A percentile compares a stretch with the other conserved stretches of the same genome.
phyloP scores from a whole-genome alignment of 306 rosid species.

The Cicer bijugum region DNA sequence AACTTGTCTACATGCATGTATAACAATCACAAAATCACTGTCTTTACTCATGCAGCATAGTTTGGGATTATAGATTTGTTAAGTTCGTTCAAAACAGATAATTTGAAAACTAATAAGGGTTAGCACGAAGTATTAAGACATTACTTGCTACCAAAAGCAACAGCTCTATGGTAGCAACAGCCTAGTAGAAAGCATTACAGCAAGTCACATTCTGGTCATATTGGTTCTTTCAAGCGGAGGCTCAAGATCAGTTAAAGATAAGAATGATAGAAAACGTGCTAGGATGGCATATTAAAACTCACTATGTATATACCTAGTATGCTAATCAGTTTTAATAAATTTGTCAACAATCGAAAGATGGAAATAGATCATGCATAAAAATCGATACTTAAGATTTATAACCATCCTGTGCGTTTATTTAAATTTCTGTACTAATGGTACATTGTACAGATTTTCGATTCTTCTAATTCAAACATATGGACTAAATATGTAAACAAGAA shows the following conservation, averaged over 20 bases:
- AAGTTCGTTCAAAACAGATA: slow-evolving; percentile 33
- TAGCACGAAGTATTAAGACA: slow-evolving; percentile 11
- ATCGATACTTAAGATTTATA: not conserved
- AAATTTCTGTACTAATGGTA: slow-evolving; percentile 4
- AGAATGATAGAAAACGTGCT: not conserved
- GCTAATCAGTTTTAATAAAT: slow-evolving; percentile 20
- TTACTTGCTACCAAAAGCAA: slow-evolving; percentile 21
- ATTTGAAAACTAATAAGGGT: not conserved
- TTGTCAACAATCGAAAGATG: slow-evolving; percentile 2
- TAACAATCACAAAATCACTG: slow-evolving; percentile 20
- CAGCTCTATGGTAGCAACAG: not conserved
- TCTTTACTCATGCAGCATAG: slow-evolving; percentile 12
- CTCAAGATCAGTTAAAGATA: not conserved
- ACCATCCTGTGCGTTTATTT: slow-evolving; percentile 1
- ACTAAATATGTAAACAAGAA: slow-evolving; percentile 13
- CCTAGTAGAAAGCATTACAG: slow-evolving; percentile 3
- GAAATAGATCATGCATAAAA: slow-evolving; percentile 5
- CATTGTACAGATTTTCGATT: not conserved
- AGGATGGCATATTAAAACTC: not conserved
- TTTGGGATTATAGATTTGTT: slow-evolving; percentile 18
- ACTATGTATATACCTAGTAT: not conserved
- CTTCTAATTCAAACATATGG: slow-evolving; percentile 8
- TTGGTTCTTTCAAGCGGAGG: slow-evolving; percentile 25
- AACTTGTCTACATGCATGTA: slow-evolving; percentile 10
- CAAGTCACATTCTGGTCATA: slow-evolving; percentile 18